These are phyloP conservation scores for Candida quercuum DNA, from an alignment of 805 yeast genomes.

Conservation along the genomic window DNA sequence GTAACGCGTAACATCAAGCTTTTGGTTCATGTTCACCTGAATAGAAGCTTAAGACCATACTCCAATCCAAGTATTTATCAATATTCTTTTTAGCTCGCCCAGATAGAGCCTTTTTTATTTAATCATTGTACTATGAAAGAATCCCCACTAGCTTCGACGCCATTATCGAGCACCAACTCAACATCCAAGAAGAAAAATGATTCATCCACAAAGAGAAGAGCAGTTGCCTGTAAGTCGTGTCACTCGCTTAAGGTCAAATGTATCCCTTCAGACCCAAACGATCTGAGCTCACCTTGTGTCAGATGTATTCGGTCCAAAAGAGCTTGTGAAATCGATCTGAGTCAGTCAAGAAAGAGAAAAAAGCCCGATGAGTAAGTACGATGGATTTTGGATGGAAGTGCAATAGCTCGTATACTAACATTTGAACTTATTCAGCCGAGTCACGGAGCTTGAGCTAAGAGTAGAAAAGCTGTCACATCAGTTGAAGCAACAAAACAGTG, in stretches of 20 bases:
- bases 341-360: constrained; percentile 47
- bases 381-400: too few species aligned
- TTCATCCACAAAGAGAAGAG: constrained; percentile 22
- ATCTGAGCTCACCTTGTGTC: constrained; percentile 62
- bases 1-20: too few species aligned
- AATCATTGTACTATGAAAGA: too few species aligned
- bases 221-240: constrained; percentile 69
- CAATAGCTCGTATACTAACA: too few species aligned
- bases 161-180: too few species aligned
- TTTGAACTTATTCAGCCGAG: background rate
- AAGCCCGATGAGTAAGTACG: constrained; percentile 27
- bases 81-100: too few species aligned
- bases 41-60: too few species aligned
- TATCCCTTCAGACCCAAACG: constrained; percentile 56
- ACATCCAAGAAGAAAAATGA: too few species aligned
- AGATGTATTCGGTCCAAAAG: constrained; percentile 64
- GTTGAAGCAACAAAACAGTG: constrained; percentile 4
- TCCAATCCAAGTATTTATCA: too few species aligned
- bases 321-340: constrained; percentile 61
- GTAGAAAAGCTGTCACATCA: constrained; percentile 20
- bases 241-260: constrained; percentile 83
- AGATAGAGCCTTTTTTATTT: too few species aligned
- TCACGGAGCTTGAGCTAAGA: constrained; percentile 26
- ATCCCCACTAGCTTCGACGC: too few species aligned
- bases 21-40: too few species aligned